Percentiles rank a stretch among this genome's conserved stretches.
Evolutionary conservation across 257 asterid genomes (phyloP).

Genomic region (Leonotis leonurus): DNA sequence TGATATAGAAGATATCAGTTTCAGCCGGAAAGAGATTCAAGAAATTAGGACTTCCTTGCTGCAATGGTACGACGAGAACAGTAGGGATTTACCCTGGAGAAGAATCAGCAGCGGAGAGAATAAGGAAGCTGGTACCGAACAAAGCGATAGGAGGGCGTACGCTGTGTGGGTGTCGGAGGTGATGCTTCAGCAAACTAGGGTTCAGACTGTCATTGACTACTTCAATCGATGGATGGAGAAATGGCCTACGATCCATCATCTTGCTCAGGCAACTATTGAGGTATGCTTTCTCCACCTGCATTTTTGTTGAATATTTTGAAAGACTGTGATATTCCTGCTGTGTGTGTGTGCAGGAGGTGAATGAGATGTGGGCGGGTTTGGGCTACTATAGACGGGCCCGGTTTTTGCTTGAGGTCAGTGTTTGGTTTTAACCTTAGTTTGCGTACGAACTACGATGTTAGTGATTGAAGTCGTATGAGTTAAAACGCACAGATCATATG

Average conservation of each 20-base stretch:
- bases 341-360: conserved; percentile 70
- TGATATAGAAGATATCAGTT: conserved; percentile 75
- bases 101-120: conserved; percentile 34
- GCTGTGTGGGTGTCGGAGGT: conserved; percentile 99
- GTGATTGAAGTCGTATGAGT: neutral
- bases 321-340: neutral
- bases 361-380: conserved; percentile 98
- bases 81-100: conserved; percentile 93
- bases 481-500: neutral
- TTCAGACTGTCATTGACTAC: conserved; percentile 80
- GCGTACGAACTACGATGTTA: neutral
- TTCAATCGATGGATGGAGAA: conserved; percentile 87
- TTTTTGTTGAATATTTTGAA: no score
- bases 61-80: conserved; percentile 69
- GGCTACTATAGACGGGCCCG: conserved; percentile 88
- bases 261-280: conserved; percentile 81
- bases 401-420: conserved; percentile 70
- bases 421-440: neutral
- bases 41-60: conserved; percentile 69
- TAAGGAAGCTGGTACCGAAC: conserved; percentile 22
- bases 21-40: conserved; percentile 38
- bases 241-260: conserved; percentile 84
- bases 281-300: no score
- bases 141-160: conserved; percentile 56
- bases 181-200: conserved; percentile 99